Base-by-base conservation (phyloP, 163 green algal species). In the Scenedesmus sp. region DNA sequence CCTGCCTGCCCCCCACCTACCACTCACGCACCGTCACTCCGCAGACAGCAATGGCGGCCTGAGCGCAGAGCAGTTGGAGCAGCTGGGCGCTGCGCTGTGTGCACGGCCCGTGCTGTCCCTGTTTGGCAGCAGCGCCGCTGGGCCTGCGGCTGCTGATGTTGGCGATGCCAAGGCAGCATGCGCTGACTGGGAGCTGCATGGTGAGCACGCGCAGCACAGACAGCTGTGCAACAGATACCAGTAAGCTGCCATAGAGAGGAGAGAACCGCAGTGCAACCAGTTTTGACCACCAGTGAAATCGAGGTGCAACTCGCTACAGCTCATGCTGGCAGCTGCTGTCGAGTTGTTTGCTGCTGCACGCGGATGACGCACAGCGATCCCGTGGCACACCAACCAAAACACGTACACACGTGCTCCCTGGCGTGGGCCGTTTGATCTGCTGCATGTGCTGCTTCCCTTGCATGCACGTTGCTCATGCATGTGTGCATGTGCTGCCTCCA, bases 181-280 rank as follows among this genome's bases (percentile, higher is more conserved):
- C 24, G 85, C 85, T 10, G 83, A 88, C 59, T 88, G 83, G 83
- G 83, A 88, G 30, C 30, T 70, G 40, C 59, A 80, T 18, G 83
- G 83, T 88, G 83, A 51, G 85, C 30, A 46, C 6, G 9, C 35
- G 12, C 26, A 0, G 46, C 46, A 10, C 10, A 10, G 7, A 10
- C 46, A 56, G 46, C 46, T n/a, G n/a, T n/a, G n/a, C n/a, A n/a
- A n/a, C n/a, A n/a, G n/a, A n/a, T n/a, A n/a, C n/a, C 46, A 56
- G 46, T 56, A 56, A 10, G 46, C 46, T 18, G 46, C 46, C 46
- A 56, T 56, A 56, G 46, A 56, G 46, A 7, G 7, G 46, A 12
- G 9, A 33, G 65, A n/a, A n/a, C n/a, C n/a, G n/a, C n/a, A n/a
- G n/a, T n/a, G n/a, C n/a, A n/a, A n/a, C n/a, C n/a, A n/a, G n/a